Evolutionary conservation across 805 yeast genomes (phyloP).

Genomic region (Myxozyma udenii): DNA sequence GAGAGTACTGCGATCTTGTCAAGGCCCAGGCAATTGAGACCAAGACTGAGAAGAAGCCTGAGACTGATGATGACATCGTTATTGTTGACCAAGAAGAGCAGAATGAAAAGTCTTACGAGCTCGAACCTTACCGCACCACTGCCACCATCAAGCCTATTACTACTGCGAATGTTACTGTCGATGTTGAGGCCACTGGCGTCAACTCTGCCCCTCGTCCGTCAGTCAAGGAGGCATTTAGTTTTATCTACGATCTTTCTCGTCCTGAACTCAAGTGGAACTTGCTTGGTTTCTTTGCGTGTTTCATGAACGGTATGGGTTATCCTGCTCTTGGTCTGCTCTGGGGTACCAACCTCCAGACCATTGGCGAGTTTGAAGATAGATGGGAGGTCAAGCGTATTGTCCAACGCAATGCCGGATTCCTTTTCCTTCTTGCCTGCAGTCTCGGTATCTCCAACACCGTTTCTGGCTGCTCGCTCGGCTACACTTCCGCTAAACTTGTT

Average conservation of each 20-base stretch:
- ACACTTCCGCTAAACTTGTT: constrained; percentile 29
- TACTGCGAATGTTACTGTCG: constrained; percentile 12
- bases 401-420: constrained; percentile 27
- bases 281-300: constrained; percentile 20
- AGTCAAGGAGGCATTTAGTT: constrained; percentile 12
- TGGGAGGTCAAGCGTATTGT: constrained; percentile 10
- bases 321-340: constrained; percentile 26
- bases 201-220: constrained; percentile 11
- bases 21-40: constrained; percentile 34
- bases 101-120: constrained; percentile 13
- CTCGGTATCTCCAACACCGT: constrained; percentile 23
- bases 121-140: constrained; percentile 4
- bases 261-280: constrained; percentile 23
- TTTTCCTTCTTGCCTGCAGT: constrained; percentile 22
- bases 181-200: not conserved
- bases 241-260: constrained; percentile 21
- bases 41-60: constrained; percentile 19
- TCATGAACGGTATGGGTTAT: constrained; percentile 27
- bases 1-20: constrained; percentile 34
- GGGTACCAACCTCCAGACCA: constrained; percentile 19
- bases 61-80: constrained; percentile 1
- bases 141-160: constrained; percentile 8
- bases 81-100: constrained; percentile 13
- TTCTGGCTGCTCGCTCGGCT: constrained; percentile 25
- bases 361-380: constrained; percentile 8